Conservation (phyloP, 805 yeast species). For the Candida odintsovae region DNA sequence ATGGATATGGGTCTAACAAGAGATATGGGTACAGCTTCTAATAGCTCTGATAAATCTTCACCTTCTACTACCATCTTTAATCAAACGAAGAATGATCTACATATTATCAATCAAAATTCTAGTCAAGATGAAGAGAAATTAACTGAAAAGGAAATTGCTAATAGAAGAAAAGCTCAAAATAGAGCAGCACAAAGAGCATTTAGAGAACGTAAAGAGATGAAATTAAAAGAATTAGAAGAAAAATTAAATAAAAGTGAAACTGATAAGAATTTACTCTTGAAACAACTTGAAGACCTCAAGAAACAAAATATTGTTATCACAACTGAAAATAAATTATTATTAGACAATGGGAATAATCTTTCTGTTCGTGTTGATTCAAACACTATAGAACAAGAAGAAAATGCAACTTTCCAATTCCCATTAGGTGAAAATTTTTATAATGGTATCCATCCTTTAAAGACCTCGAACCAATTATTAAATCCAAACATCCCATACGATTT, state of each 20-base stretch:
- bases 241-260: constrained; percentile 53
- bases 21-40: constrained; percentile 1
- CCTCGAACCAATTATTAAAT: constrained; percentile 18
- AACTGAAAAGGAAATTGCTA: constrained; percentile 52
- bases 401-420: constrained; percentile 26
- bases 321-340: constrained; percentile 56
- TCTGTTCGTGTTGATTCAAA: neutral
- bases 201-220: constrained; percentile 86
- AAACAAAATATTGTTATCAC: constrained; percentile 50
- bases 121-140: constrained; percentile 55
- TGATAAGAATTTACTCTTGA: constrained; percentile 40
- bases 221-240: constrained; percentile 66
- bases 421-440: constrained; percentile 11
- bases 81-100: constrained; percentile 10
- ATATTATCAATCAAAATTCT: neutral
- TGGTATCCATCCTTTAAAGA: neutral
- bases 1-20: neutral
- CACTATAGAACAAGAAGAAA: constrained; percentile 2
- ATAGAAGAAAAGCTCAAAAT: constrained; percentile 81
- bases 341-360: constrained; percentile 20
- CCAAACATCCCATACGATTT: constrained; percentile 22
- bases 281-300: constrained; percentile 45
- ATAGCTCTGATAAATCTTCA: constrained; percentile 17
- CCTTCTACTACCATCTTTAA: constrained; percentile 11
- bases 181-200: constrained; percentile 98